Base-by-base conservation (phyloP, 345 rosid species). In the Brassica nigra region DNA sequence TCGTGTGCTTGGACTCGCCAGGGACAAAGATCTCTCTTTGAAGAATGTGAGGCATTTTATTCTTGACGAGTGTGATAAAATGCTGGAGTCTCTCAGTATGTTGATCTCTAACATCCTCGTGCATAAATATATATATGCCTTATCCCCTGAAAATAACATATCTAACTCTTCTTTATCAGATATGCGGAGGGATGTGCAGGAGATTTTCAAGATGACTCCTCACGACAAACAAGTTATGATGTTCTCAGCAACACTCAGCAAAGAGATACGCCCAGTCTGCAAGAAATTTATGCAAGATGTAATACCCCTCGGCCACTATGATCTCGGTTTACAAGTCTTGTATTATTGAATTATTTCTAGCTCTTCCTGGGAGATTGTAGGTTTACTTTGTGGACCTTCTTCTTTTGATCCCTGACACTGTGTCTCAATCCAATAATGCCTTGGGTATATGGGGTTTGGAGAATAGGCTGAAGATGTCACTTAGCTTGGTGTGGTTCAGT, bases 251-350 rank as follows among this genome's bases (percentile, higher is more conserved):
- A 95, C 99, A 0, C 99, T 95, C 83, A 95, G 98, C 97, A 95
- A 95, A 84, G 98, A 95, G 78, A 95, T 95, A 72, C 99, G 98
- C 80, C 98, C 98, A 0, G 97, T 96, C 85, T 96, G 99, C 99
- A 93, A 96, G 86, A 96, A 93, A 61, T 96, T 96, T 75, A 96
- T 96, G 99, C 99, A 93, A 93, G 98, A 96, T 93, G 98, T 96
- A 96, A 96, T 91, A 88, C 88, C 82, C 76, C 83, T 79, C 82
- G 75, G 85, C 86, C 94, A 86, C 83, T 85, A 67, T 84, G 85
- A 36, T 87, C 89, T 88, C 84, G 85, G 79, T 87, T 86, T 89
- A 72, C 86, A 83, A 83, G 83, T 88, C 78, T 30, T 55, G 57
- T 83, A 77, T 69, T 83, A 76, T 73, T 85, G 80, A 63, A 76